phyloP scores from a whole-genome alignment of 23 red algal genomes.

The Gracilaria vermiculophylla region DNA sequence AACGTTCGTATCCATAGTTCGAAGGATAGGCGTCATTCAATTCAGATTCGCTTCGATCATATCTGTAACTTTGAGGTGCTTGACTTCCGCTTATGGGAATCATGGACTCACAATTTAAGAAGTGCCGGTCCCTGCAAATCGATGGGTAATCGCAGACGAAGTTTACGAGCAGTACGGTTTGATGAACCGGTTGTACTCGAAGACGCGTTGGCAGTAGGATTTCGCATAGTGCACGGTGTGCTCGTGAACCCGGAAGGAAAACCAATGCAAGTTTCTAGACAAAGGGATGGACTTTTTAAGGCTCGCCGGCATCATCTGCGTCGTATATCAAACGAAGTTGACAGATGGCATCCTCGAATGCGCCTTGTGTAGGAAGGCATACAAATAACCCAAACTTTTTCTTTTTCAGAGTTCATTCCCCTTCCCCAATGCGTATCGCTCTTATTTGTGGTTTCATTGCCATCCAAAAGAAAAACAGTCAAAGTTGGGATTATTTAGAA shows the following conservation, averaged over 20 bases:
- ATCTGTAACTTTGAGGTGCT: slow-evolving; percentile 55
- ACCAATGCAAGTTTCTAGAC: slow-evolving; percentile 6
- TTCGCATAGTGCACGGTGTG: slow-evolving; percentile 35
- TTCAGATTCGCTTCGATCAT: slow-evolving; percentile 46
- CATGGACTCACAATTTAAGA: slow-evolving; percentile 41
- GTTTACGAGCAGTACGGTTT: slow-evolving; percentile 9
- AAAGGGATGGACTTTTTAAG: slow-evolving; percentile 24
- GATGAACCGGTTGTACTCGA: slow-evolving; percentile 41
- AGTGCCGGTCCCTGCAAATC: slow-evolving; percentile 22
- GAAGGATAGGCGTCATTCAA: slow-evolving; percentile 1
- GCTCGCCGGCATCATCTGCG: neutral
- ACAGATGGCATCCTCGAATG: neutral
- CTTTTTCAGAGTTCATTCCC: too few species aligned
- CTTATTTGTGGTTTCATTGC: too few species aligned
- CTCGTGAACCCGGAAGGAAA: slow-evolving; percentile 48
- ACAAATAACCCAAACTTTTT: neutral
- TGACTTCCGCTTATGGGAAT: slow-evolving; percentile 55
- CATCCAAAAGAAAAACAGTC: too few species aligned
- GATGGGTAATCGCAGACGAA: slow-evolving; percentile 1
- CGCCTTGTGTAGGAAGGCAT: neutral
- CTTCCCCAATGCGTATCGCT: too few species aligned
- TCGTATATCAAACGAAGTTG: neutral
- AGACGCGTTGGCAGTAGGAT: slow-evolving; percentile 54
- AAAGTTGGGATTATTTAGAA: too few species aligned
- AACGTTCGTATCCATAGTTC: slow-evolving; percentile 59